Evolutionary conservation across 164 flowering plant species (phyloP), one percentile per base, ranked within the genome.

Genomic region (Aristolochia contorta): DNA sequence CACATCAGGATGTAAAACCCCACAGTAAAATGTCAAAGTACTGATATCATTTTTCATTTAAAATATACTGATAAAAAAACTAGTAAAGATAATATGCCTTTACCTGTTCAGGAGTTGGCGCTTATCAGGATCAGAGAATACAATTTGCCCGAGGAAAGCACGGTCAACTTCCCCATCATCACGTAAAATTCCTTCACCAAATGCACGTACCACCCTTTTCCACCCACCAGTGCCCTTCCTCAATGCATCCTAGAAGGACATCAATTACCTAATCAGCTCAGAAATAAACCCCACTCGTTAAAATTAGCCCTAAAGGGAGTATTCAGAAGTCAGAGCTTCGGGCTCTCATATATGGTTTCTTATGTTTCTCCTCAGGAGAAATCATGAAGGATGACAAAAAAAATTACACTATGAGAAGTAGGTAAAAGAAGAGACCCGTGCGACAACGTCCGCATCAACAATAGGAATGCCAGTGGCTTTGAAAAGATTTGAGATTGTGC

Each of bases 161-260:
- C 98, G 72, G 75, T 87, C 80, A 33, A 93, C 84, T 71, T 93
- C 94, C 47, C 97, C 97, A 78, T 73, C 65, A 25, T 71, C 74
- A 54, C 32, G 86, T 63, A 89, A 67, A 50, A 93, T 86, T 9
- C 82, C 96, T 24, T 76, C 74, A 47, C 98, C 97, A 75, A 93
- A 93, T 61, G 87, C 80, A 1, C 70, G 76, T 43, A 90, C 95
- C 47, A 86, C 94, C 73, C 77, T 86, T 63, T 75, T 85, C 82
- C 84, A 88, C 14, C 98, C 98, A 60, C 89, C 91, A n/a, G 84
- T 86, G 20, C 89, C 97, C 76, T 87, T 87, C 80, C 77, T 87
- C 65, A 92, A 52, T 6, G 77, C 95, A 77, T 87, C 84, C 98
- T 91, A 75, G 56, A 58, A 51, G 20, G 18, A 37, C 15, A 22